Evolutionary conservation across 805 yeast species (phyloP).

Genomic region (Hanseniaspora vineae): DNA sequence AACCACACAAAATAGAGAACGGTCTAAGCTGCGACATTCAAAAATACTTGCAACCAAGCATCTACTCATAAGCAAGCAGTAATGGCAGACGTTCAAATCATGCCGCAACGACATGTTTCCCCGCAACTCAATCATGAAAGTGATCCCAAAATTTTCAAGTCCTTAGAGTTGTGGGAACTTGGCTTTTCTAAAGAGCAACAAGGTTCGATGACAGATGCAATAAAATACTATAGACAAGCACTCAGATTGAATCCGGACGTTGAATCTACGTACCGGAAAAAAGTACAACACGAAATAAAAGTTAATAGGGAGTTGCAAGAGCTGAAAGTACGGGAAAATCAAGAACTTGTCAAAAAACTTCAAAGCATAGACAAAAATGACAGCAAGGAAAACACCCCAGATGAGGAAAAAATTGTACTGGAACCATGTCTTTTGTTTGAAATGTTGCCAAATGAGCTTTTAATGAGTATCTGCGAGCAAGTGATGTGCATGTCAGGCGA

Average conservation of each 20-base stretch:
- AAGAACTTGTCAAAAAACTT: constrained; percentile 8
- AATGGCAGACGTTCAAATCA: background rate
- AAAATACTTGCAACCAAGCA: no score
- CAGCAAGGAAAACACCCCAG: constrained; percentile 12
- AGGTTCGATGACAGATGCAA: constrained; percentile 77
- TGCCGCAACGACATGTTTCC: background rate
- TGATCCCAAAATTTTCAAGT: constrained; percentile 17
- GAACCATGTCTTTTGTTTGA: constrained; percentile 31
- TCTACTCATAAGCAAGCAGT: no score
- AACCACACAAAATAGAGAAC: no score
- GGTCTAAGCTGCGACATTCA: no score
- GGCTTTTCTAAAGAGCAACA: constrained; percentile 60
- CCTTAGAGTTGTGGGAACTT: constrained; percentile 51
- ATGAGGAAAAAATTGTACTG: constrained; percentile 14
- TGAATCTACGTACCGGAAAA: constrained; percentile 53
- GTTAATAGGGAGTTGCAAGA: constrained; percentile 14
- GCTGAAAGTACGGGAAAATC: constrained; percentile 1
- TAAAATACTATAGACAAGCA: constrained; percentile 59
- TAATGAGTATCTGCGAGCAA: constrained; percentile 36
- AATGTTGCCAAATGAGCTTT: constrained; percentile 44
- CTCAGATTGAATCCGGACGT: constrained; percentile 42
- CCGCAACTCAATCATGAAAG: background rate
- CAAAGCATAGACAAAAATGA: constrained; percentile 5
- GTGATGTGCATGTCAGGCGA: constrained; percentile 39
- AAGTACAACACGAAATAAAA: constrained; percentile 32